These are phyloP conservation scores for Syzygium malaccense DNA, from an alignment of 441 rosid species.

Conservation along the genomic window DNA sequence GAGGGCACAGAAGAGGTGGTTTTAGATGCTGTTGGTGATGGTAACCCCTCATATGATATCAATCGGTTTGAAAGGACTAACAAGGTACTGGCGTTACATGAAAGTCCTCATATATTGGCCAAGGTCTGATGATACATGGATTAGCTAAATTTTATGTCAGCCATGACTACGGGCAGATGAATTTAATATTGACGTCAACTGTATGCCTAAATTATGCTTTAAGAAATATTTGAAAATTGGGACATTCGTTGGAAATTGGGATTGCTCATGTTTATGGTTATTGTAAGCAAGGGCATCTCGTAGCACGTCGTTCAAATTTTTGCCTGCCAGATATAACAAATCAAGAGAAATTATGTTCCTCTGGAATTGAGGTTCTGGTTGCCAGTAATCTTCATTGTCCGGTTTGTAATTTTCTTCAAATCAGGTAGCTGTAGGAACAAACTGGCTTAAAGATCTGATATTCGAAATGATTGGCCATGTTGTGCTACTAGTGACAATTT, in stretches of 20 bases:
- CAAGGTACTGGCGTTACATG: slow-evolving; percentile 36
- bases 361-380: not conserved
- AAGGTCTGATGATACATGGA: not conserved
- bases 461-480: not conserved
- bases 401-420: not conserved
- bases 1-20: slow-evolving; percentile 96
- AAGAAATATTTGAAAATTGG: not conserved
- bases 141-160: not conserved
- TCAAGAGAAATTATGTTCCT: not conserved
- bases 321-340: not conserved
- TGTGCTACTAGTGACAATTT: not conserved
- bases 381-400: not conserved
- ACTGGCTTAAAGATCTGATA: not conserved
- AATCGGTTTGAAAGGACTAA: slow-evolving; percentile 57
- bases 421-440: not conserved
- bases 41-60: slow-evolving; percentile 46
- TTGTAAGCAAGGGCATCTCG: not conserved
- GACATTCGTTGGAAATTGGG: not conserved
- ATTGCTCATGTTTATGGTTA: not conserved
- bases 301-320: not conserved
- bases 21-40: slow-evolving; percentile 83
- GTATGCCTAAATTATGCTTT: not conserved
- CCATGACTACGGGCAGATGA: not conserved
- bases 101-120: not conserved
- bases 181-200: not conserved